Evolutionary conservation across 192 early-diverging fungal genomes (phyloP).

Genomic region (Mortierella alpina): DNA sequence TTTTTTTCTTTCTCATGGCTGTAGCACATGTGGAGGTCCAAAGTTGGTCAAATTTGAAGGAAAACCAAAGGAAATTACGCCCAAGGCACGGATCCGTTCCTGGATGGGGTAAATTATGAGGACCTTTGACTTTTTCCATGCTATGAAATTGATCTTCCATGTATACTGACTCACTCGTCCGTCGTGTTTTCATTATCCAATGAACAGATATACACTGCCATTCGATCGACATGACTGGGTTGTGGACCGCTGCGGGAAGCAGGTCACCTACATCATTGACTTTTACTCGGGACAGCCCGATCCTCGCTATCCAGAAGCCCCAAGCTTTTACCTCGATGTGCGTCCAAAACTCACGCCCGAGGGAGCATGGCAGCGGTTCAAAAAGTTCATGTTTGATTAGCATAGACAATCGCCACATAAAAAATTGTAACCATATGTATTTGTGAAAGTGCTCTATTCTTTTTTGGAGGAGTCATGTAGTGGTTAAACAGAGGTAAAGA

Average conservation of each 20-base stretch:
- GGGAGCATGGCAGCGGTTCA: slow-evolving; percentile 68
- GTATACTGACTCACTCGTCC: not conserved
- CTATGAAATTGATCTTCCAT: not conserved
- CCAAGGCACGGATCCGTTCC: slow-evolving; percentile 73
- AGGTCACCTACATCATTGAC: slow-evolving; percentile 90
- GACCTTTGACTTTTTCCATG: not conserved
- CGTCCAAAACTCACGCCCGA: slow-evolving; percentile 78
- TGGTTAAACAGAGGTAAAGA: not conserved
- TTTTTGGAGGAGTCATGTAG: not conserved
- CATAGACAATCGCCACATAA: not conserved
- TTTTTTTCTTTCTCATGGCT: not conserved
- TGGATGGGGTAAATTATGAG: slow-evolving; percentile 68
- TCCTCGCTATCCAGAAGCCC: slow-evolving; percentile 54
- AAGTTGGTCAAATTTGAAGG: slow-evolving; percentile 82
- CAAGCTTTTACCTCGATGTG: slow-evolving; percentile 89
- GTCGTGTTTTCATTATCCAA: not conserved
- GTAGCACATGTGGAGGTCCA: slow-evolving; percentile 71
- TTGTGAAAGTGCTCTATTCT: not conserved
- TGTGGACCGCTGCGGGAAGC: slow-evolving; percentile 89
- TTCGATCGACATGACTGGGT: slow-evolving; percentile 97
- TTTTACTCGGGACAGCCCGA: slow-evolving; percentile 83
- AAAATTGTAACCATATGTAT: not conserved
- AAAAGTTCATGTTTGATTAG: slow-evolving; percentile 45
- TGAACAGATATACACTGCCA: slow-evolving; percentile 76
- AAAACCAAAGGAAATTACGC: slow-evolving; percentile 75